Evolutionary conservation across 2,329 filamentous ascomycete genomes (phyloP).

Genomic region (Coniochaeta ligniaria): DNA sequence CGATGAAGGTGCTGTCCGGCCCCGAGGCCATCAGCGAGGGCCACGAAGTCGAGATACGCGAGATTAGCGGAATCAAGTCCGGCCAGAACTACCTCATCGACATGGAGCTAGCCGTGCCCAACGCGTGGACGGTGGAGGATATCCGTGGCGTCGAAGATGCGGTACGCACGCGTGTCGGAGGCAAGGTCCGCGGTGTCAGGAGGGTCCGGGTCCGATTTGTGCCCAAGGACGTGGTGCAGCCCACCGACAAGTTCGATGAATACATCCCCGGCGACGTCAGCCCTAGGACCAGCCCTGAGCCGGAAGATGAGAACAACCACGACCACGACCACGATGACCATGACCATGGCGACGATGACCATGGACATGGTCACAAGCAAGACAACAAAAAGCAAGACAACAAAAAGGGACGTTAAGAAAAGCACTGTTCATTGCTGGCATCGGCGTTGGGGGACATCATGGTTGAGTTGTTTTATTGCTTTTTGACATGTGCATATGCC

Average conservation of each 20-base stretch:
- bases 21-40: slow-evolving; percentile 34
- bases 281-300: slow-evolving; percentile 49
- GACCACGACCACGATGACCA: slow-evolving; percentile 34
- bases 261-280: slow-evolving; percentile 63
- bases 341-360: slow-evolving; percentile 22
- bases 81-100: slow-evolving; percentile 96
- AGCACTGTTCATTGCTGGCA: background rate
- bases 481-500: background rate
- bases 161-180: slow-evolving; percentile 65
- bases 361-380: slow-evolving; percentile 19
- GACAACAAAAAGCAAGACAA: slow-evolving; percentile 16
- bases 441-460: background rate
- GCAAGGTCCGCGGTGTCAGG: slow-evolving; percentile 75
- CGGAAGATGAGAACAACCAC: slow-evolving; percentile 43
- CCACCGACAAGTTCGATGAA: slow-evolving; percentile 62
- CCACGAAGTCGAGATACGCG: slow-evolving; percentile 61
- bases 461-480: background rate
- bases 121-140: slow-evolving; percentile 66
- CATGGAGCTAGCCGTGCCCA: slow-evolving; percentile 75
- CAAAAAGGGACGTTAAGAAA: slow-evolving; percentile 4
- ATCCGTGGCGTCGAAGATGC: slow-evolving; percentile 64
- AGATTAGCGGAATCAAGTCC: slow-evolving; percentile 85
- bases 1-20: slow-evolving; percentile 44
- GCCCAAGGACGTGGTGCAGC: slow-evolving; percentile 51
- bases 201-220: slow-evolving; percentile 80